These are phyloP conservation scores for Platanus orientalis DNA, from an alignment of 164 flowering plant genomes.

Conservation along the genomic window DNA sequence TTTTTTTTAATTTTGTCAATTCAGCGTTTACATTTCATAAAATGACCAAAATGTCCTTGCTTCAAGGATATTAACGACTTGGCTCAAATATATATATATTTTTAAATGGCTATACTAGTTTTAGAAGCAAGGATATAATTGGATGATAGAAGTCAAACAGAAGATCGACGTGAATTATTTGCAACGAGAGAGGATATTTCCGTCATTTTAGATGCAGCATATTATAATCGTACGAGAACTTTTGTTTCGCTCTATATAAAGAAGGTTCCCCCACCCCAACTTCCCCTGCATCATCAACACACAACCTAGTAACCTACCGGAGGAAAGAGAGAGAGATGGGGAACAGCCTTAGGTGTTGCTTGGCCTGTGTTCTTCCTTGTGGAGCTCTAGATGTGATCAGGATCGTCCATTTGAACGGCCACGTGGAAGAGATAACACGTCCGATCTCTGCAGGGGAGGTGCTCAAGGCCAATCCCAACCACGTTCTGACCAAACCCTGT, in stretches of 20 bases:
- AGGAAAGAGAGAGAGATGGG: conserved; percentile 32
- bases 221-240: too few species aligned
- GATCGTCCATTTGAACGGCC: conserved; percentile 63
- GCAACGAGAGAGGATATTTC: not conserved
- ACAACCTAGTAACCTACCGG: not conserved
- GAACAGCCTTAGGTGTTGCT: conserved; percentile 56
- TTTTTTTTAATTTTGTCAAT: too few species aligned
- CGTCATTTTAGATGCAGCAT: not conserved
- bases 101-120: not conserved
- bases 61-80: not conserved
- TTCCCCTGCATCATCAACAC: not conserved
- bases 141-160: not conserved
- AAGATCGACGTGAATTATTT: too few species aligned
- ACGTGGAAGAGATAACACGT: too few species aligned
- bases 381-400: conserved; percentile 68
- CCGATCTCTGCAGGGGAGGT: too few species aligned
- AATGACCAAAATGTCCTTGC: not conserved
- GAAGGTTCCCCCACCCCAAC: too few species aligned
- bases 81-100: too few species aligned
- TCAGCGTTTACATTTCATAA: too few species aligned
- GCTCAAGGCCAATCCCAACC: too few species aligned
- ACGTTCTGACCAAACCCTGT: conserved; percentile 61
- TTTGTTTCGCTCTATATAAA: too few species aligned
- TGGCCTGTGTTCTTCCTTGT: too few species aligned
- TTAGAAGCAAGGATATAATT: not conserved